Evolutionary conservation across 2,329 filamentous ascomycete genomes (phyloP), one percentile per base, ranked within the genome.

Genomic region (Trichoderma guizhouense): DNA sequence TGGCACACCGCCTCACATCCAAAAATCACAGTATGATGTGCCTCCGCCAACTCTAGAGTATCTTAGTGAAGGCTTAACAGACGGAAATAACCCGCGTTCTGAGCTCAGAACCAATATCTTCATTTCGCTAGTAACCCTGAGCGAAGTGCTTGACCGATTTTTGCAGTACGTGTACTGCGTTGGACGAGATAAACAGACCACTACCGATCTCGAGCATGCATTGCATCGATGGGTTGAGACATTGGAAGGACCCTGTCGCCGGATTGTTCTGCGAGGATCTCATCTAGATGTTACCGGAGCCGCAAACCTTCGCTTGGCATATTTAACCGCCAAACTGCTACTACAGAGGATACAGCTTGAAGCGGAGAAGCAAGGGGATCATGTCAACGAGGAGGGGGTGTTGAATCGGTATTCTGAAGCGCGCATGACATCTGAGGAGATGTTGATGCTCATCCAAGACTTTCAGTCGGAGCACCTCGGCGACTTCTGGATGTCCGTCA

Each of bases 401-500:
- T 67, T 78, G 3, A 79, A 78, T 62, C 76, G 77, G 3, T 83
- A 85, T 69, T 80, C 83, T 15, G 80, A 84, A 63, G 83, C 84
- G 0, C 81, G 84, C 1, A 77, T 82, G 12, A 82, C 83, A 0
- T 83, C 84, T 0, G 85, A 87, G 71, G 84, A 87, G 1, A 86
- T 88, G 18, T 80, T 87, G 0, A 78, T 83, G 5, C 75, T 87
- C 3, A 79, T 84, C 0, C 84, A 85, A 58, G 85, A 86, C 60
- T 76, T 88, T 0, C 77, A 81, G 5, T 79, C 80, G 5, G 68
- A 78, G 1, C 84, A 86, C 18, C 77, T 87, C 0, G 78, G 79
- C 3, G 86, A 84, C 62, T 88, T 86, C 71, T 88, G 86, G 85
- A 78, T 87, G 2, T 82, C 86, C 0, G 79, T 84, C 3, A 81